Evolutionary conservation across 129 eudicot genomes (phyloP).

Genomic region (Flaveria ramosissima): DNA sequence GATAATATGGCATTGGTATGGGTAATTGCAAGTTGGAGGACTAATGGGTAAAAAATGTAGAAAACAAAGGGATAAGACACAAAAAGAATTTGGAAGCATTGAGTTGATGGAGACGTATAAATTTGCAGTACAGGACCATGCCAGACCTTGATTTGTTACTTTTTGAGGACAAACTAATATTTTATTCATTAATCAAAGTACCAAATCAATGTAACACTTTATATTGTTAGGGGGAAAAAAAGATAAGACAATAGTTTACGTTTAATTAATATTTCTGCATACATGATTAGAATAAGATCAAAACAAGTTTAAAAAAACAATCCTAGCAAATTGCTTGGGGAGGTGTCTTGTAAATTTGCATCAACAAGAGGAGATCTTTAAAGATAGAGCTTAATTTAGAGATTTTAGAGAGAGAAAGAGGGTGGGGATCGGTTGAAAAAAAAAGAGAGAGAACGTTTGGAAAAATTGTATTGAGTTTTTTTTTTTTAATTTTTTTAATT

Average conservation of each 20-base stretch:
- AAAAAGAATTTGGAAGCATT: constrained; percentile 16
- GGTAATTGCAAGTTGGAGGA: constrained; percentile 6
- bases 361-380: too few relatives aligned
- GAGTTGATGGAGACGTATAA: constrained; percentile 1
- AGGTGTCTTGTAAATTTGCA: too few relatives aligned
- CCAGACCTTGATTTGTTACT: constrained; percentile 16
- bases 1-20: not conserved
- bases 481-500: too few relatives aligned
- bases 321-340: too few relatives aligned
- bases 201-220: not conserved
- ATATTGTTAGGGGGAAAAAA: not conserved
- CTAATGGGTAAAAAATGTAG: constrained; percentile 12
- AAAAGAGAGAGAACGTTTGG: too few relatives aligned
- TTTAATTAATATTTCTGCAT: not conserved
- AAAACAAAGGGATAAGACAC: constrained; percentile 25
- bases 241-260: not conserved
- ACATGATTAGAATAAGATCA: too few relatives aligned
- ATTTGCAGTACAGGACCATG: constrained; percentile 28
- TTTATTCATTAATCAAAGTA: not conserved
- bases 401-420: too few relatives aligned
- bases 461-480: too few relatives aligned
- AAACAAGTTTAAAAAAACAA: not conserved
- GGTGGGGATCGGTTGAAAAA: too few relatives aligned
- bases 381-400: too few relatives aligned
- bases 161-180: constrained; percentile 5